A percentile compares a stretch with the other conserved stretches of the same genome.
Evolutionary conservation across 2,329 filamentous ascomycete genomes (phyloP).

Genomic region (Myriosclerotinia duriaeana): DNA sequence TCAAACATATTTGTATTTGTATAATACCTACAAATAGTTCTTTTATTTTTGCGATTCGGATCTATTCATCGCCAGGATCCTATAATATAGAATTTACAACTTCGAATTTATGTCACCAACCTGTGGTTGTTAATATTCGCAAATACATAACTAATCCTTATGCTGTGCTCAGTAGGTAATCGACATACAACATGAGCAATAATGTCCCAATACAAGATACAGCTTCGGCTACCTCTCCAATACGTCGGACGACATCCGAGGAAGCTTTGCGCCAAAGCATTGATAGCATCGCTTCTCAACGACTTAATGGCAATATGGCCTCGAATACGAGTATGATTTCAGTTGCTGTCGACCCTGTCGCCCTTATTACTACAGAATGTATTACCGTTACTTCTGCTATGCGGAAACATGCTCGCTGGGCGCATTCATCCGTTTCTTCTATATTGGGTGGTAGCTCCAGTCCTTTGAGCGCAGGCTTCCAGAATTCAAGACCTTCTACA

Average conservation of each 20-base stretch:
- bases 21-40: background rate
- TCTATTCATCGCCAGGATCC: background rate
- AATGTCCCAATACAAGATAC: conserved; percentile 32
- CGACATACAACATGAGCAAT: conserved; percentile 37
- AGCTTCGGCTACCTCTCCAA: conserved; percentile 27
- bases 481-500: conserved; percentile 50
- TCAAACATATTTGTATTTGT: conserved; percentile 1
- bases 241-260: conserved; percentile 26
- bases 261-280: conserved; percentile 23
- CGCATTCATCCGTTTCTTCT: conserved; percentile 91
- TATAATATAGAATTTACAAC: background rate
- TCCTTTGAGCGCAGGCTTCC: conserved; percentile 42
- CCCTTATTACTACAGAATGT: conserved; percentile 95
- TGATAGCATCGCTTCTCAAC: conserved; percentile 19
- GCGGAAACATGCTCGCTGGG: conserved; percentile 95
- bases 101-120: background rate
- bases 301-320: conserved; percentile 31
- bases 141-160: conserved; percentile 10
- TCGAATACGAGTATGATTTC: conserved; percentile 51
- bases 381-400: conserved; percentile 98
- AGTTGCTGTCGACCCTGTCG: conserved; percentile 86
- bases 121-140: conserved; percentile 1
- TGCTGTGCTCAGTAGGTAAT: conserved; percentile 26
- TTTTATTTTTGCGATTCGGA: background rate
- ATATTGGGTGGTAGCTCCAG: conserved; percentile 75